These are phyloP conservation scores for Hemileia vastatrix DNA, from an alignment of 1,284 basidiomycete genomes.

Conservation along the genomic window DNA sequence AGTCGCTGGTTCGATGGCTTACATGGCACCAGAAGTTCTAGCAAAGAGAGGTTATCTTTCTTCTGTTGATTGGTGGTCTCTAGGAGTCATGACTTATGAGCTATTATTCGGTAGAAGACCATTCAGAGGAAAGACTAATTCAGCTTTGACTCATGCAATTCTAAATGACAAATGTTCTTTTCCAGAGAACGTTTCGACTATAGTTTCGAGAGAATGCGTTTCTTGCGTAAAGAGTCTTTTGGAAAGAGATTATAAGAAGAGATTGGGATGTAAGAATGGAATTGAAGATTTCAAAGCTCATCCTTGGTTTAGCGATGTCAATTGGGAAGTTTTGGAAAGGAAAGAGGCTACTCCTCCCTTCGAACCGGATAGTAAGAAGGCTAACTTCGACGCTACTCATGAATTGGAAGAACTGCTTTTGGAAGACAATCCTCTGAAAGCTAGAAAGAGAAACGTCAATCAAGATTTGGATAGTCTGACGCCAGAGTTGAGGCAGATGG, in stretches of 20 bases:
- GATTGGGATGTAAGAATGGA: conserved; percentile 63
- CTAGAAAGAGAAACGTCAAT: conserved; percentile 77
- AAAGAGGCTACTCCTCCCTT: conserved; percentile 78
- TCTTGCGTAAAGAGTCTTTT: conserved; percentile 59
- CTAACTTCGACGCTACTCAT: conserved; percentile 98
- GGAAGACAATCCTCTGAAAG: conserved; percentile 93
- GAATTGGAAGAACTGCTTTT: conserved; percentile 89
- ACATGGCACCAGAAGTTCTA: conserved; percentile 35
- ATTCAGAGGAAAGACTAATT: conserved; percentile 82
- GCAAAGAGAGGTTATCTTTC: conserved; percentile 57
- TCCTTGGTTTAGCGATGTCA: too few relatives aligned
- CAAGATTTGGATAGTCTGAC: conserved; percentile 74
- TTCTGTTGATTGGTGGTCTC: conserved; percentile 91
- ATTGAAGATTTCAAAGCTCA: conserved; percentile 38
- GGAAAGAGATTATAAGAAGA: conserved; percentile 69
- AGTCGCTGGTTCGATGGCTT: conserved; percentile 29
- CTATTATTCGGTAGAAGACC: conserved; percentile 84
- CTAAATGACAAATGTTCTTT: conserved; percentile 52
- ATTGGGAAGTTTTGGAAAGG: conserved; percentile 73
- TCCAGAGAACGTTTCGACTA: conserved; percentile 36
- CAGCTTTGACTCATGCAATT: conserved; percentile 77
- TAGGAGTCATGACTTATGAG: conserved; percentile 85
- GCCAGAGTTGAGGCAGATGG: conserved; percentile 90
- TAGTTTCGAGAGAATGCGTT: conserved; percentile 33
- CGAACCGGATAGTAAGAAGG: conserved; percentile 88